These are phyloP conservation scores for Dryadomyces sulphureus DNA, from an alignment of 2,329 filamentous ascomycete species.

Conservation along the genomic window DNA sequence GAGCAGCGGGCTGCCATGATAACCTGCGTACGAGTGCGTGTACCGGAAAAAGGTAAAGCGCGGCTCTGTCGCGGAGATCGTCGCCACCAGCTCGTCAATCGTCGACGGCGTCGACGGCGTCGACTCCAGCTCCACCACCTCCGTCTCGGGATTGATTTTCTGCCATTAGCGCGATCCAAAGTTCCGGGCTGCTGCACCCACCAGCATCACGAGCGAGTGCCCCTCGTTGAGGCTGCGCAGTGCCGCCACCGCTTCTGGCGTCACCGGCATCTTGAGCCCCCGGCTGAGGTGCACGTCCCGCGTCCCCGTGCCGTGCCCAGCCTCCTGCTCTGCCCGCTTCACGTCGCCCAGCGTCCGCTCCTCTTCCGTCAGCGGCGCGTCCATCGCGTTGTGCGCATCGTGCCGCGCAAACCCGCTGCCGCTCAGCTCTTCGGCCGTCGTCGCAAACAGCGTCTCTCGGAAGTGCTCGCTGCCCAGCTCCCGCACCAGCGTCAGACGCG, in stretches of 20 bases:
- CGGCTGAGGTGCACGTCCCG: conserved; percentile 45
- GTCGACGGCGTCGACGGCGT: conserved; percentile 31
- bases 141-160: conserved; percentile 58
- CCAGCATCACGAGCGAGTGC: conserved; percentile 48
- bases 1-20: conserved; percentile 43
- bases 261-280: conserved; percentile 41
- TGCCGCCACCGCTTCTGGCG: conserved; percentile 48
- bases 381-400: conserved; percentile 48
- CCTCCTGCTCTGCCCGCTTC: conserved; percentile 60
- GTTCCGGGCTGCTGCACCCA: conserved; percentile 19
- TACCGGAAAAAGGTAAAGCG: conserved; percentile 68
- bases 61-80: conserved; percentile 54
- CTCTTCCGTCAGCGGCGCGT: conserved; percentile 65
- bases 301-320: conserved; percentile 50
- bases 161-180: too few relatives aligned
- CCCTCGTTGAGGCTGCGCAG: conserved; percentile 41
- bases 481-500: conserved; percentile 57
- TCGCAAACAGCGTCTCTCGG: conserved; percentile 60
- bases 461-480: conserved; percentile 71
- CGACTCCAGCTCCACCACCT: conserved; percentile 52
- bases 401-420: conserved; percentile 56
- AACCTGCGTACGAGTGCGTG: conserved; percentile 38
- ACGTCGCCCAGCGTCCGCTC: conserved; percentile 58
- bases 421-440: conserved; percentile 53
- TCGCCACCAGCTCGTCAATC: conserved; percentile 40